phyloP scores from a whole-genome alignment of 164 flowering plant species.

The Liquidambar formosana region DNA sequence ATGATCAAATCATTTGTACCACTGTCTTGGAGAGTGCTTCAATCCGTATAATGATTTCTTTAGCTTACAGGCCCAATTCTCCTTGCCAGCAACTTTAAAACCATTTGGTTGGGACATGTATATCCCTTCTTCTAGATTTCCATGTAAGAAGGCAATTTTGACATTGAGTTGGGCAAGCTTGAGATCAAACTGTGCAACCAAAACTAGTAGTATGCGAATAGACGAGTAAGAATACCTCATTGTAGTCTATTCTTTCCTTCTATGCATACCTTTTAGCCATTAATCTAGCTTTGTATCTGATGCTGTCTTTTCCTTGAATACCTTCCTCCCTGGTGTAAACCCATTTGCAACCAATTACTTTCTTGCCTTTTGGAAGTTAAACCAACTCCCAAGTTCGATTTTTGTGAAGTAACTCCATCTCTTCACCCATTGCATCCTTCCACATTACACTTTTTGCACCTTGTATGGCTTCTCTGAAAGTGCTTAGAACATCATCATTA shows the following conservation, averaged over 20 bases:
- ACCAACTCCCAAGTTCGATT: background rate
- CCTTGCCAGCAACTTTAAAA: background rate
- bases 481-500: background rate
- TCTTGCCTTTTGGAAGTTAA: background rate
- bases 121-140: background rate
- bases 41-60: background rate
- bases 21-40: constrained; percentile 1
- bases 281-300: background rate
- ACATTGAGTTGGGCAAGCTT: constrained; percentile 4
- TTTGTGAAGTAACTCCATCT: background rate
- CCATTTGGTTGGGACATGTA: background rate
- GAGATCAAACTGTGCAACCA: constrained; percentile 7
- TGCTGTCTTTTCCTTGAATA: background rate
- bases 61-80: constrained; percentile 1
- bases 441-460: background rate
- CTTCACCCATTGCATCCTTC: background rate
- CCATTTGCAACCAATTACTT: background rate
- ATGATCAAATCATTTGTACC: background rate
- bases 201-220: background rate
- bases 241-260: constrained; percentile 6
- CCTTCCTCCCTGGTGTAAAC: background rate
- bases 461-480: background rate
- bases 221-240: constrained; percentile 4
- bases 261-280: background rate
- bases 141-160: constrained; percentile 1